Evolutionary conservation across 1,284 basidiomycete species (phyloP).

Genomic region (Leccinum subspadiceum): DNA sequence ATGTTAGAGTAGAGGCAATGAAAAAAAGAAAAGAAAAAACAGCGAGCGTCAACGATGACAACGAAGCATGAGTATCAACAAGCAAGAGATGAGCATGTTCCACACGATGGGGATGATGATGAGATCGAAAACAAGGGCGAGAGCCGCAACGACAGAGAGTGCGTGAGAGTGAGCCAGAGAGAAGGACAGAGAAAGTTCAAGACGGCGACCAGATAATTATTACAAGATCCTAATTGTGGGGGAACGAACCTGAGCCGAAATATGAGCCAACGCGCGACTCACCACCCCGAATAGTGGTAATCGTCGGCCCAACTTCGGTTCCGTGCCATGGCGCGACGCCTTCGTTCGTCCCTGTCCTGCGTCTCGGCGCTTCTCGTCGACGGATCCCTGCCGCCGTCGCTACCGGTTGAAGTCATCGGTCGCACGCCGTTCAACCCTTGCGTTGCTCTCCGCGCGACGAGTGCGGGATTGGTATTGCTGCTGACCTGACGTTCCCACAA

Average conservation of each 20-base stretch:
- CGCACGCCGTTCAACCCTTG: slow-evolving; percentile 37
- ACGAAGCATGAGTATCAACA: slow-evolving; percentile 10
- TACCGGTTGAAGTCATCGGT: slow-evolving; percentile 40
- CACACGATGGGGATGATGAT: slow-evolving; percentile 13
- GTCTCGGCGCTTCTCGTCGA: slow-evolving; percentile 19
- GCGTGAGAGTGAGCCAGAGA: not conserved
- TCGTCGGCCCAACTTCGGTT: slow-evolving; percentile 71
- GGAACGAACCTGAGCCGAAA: not conserved
- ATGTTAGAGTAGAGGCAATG: slow-evolving; percentile 15
- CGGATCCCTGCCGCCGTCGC: slow-evolving; percentile 18
- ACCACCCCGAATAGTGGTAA: slow-evolving; percentile 68
- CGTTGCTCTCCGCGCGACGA: slow-evolving; percentile 36
- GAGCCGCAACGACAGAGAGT: slow-evolving; percentile 12
- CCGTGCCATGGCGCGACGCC: slow-evolving; percentile 47
- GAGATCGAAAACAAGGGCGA: slow-evolving; percentile 14
- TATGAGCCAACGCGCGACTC: slow-evolving; percentile 5
- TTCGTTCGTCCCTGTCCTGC: slow-evolving; percentile 39
- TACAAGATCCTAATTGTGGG: slow-evolving; percentile 21
- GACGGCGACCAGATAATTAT: slow-evolving; percentile 24
- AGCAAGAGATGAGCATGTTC: slow-evolving; percentile 27
- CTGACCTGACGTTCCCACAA: slow-evolving; percentile 81
- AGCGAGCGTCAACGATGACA: slow-evolving; percentile 10
- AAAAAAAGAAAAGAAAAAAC: slow-evolving; percentile 4
- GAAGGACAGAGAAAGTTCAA: slow-evolving; percentile 10
- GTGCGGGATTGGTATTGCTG: slow-evolving; percentile 46